Evolutionary conservation across 495 filamentous ascomycete species (phyloP).

Genomic region (Hypoxylon lenormandii): DNA sequence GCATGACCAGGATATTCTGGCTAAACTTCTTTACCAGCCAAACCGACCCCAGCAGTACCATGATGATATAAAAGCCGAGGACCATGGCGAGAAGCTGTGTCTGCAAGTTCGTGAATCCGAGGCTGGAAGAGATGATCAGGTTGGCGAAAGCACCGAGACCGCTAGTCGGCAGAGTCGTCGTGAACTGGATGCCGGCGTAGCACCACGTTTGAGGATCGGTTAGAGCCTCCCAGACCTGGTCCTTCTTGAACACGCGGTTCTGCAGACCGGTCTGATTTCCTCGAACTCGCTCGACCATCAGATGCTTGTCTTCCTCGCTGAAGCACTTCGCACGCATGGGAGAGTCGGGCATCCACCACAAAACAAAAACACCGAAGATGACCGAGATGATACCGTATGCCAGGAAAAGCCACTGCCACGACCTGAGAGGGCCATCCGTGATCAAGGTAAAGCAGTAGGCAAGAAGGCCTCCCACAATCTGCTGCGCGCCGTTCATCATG

Average conservation of each 20-base stretch:
- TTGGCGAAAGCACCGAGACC: slow-evolving; percentile 75
- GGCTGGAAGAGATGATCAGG: slow-evolving; percentile 67
- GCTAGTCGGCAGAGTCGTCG: slow-evolving; percentile 75
- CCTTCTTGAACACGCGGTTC: slow-evolving; percentile 66
- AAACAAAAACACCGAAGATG: slow-evolving; percentile 67
- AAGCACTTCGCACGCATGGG: slow-evolving; percentile 72
- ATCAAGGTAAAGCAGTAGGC: slow-evolving; percentile 69
- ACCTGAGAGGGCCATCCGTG: slow-evolving; percentile 57
- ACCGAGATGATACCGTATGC: slow-evolving; percentile 66
- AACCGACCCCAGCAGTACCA: slow-evolving; percentile 70
- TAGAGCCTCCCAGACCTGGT: slow-evolving; percentile 61
- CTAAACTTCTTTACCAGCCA: slow-evolving; percentile 72
- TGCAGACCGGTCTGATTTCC: slow-evolving; percentile 75
- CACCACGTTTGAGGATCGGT: slow-evolving; percentile 64
- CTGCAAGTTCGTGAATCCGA: slow-evolving; percentile 64
- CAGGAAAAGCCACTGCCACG: slow-evolving; percentile 68
- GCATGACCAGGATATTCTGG: slow-evolving; percentile 75
- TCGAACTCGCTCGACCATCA: slow-evolving; percentile 70
- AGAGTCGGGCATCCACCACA: slow-evolving; percentile 72
- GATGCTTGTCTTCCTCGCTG: slow-evolving; percentile 65
- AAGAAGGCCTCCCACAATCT: slow-evolving; percentile 67
- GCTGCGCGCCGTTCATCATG: slow-evolving; percentile 74
- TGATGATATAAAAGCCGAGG: slow-evolving; percentile 75
- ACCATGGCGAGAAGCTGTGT: slow-evolving; percentile 75
- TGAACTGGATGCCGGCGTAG: slow-evolving; percentile 68